phyloP scores from a whole-genome alignment of 75 land plant species.

The Pseudotsuga menziesii region DNA sequence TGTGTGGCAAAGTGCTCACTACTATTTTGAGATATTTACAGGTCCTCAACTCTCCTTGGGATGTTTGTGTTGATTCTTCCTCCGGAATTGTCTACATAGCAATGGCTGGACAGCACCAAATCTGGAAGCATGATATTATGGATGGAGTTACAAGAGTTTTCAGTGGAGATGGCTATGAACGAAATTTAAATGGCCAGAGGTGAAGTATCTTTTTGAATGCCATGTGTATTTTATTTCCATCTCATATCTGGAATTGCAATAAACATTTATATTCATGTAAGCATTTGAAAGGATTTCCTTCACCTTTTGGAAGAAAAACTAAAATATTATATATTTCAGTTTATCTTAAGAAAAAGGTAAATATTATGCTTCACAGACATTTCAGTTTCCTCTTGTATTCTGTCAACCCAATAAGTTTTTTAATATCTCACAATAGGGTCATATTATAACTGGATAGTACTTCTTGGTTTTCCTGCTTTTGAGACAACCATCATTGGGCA shows the following conservation, averaged over 20 bases:
- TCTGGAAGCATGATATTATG: constrained; percentile 66
- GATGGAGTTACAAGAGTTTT: constrained; percentile 72
- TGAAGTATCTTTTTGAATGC: constrained; percentile 12
- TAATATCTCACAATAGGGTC: too few species aligned
- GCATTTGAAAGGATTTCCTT: not conserved
- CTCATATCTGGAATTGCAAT: not conserved
- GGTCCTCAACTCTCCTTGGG: constrained; percentile 99
- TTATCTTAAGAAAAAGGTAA: too few species aligned
- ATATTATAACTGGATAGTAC: too few species aligned
- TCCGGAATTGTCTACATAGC: constrained; percentile 79
- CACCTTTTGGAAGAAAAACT: not conserved
- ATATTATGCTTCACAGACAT: too few species aligned
- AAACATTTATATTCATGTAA: not conserved
- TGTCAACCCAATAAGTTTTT: too few species aligned
- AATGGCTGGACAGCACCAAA: constrained; percentile 99
- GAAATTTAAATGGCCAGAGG: constrained; percentile 89
- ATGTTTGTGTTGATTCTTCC: constrained; percentile 71
- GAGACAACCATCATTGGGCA: too few species aligned
- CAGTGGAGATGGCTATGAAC: constrained; percentile 97
- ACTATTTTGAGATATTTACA: constrained; percentile 6
- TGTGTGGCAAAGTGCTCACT: not conserved
- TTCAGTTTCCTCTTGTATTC: too few species aligned
- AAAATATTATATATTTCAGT: not conserved
- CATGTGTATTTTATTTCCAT: not conserved
- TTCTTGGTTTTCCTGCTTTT: too few species aligned